These are phyloP conservation scores for Suillus lakei DNA, from an alignment of 768 basidiomycete genomes.

Conservation along the genomic window DNA sequence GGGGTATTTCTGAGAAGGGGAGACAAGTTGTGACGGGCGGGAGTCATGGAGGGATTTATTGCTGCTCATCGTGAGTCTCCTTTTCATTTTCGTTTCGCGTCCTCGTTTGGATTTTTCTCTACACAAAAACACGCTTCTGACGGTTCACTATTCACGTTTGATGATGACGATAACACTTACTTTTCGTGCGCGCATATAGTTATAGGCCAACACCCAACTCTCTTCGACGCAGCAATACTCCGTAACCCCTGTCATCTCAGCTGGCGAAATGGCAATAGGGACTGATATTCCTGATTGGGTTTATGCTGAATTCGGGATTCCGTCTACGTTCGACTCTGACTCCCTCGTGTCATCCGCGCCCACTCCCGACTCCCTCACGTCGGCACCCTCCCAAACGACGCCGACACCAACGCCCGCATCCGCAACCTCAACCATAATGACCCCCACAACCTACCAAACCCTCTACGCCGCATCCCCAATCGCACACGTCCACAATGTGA, in stretches of 20 bases:
- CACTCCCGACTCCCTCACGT: background rate
- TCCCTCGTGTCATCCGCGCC: background rate
- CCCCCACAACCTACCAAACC: conserved; percentile 45
- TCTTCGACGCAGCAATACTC: conserved; percentile 64
- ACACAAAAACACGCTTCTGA: background rate
- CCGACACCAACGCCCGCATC: background rate
- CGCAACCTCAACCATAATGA: conserved; percentile 38
- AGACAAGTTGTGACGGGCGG: conserved; percentile 65
- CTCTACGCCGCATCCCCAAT: conserved; percentile 63
- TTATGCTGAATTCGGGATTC: conserved; percentile 45
- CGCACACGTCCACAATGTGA: conserved; percentile 52
- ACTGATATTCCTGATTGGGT: conserved; percentile 77
- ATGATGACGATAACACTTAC: background rate
- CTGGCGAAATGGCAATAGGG: conserved; percentile 50
- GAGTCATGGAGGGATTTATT: conserved; percentile 74
- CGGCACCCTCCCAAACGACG: background rate
- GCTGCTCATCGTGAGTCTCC: conserved; percentile 61
- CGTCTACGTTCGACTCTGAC: conserved; percentile 25
- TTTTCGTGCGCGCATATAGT: conserved; percentile 40
- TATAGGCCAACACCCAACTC: conserved; percentile 63
- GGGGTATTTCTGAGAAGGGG: conserved; percentile 54
- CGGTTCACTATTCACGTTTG: no score
- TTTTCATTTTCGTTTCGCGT: no score
- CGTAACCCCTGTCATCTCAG: conserved; percentile 75
- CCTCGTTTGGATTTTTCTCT: no score